phyloP scores from a whole-genome alignment of 257 asterid genomes.

The Nemophila menziesii region DNA sequence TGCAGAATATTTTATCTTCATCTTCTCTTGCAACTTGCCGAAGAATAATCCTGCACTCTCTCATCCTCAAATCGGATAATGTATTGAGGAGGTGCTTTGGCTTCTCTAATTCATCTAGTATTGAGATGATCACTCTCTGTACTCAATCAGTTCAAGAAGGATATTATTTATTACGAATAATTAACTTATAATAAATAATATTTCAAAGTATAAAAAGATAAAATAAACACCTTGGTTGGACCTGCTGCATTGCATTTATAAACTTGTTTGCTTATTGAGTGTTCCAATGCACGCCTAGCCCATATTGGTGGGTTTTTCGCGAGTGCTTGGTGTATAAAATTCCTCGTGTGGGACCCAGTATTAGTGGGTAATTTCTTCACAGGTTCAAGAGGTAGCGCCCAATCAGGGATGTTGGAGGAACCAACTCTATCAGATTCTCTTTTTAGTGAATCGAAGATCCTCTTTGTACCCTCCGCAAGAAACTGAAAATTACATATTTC shows the following conservation, averaged over 20 bases:
- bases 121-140: conserved; percentile 87
- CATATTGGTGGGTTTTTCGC: conserved; percentile 75
- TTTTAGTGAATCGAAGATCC: conserved; percentile 59
- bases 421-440: no score
- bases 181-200: no score
- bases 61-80: conserved; percentile 54
- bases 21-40: conserved; percentile 62
- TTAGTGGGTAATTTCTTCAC: conserved; percentile 95
- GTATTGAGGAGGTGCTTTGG: no score
- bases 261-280: conserved; percentile 89
- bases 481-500: conserved; percentile 46
- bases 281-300: conserved; percentile 65
- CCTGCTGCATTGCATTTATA: conserved; percentile 99
- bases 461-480: conserved; percentile 73
- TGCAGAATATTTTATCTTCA: conserved; percentile 74
- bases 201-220: no score
- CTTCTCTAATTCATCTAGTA: conserved; percentile 52
- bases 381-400: conserved; percentile 90
- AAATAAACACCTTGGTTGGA: conserved; percentile 98
- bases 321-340: conserved; percentile 73
- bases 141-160: conserved; percentile 17
- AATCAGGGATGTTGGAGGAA: conserved; percentile 54
- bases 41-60: conserved; percentile 81
- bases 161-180: no score
- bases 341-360: conserved; percentile 87